These are phyloP conservation scores for Epithele typhae DNA, from an alignment of 768 basidiomycete species.

Conservation along the genomic window DNA sequence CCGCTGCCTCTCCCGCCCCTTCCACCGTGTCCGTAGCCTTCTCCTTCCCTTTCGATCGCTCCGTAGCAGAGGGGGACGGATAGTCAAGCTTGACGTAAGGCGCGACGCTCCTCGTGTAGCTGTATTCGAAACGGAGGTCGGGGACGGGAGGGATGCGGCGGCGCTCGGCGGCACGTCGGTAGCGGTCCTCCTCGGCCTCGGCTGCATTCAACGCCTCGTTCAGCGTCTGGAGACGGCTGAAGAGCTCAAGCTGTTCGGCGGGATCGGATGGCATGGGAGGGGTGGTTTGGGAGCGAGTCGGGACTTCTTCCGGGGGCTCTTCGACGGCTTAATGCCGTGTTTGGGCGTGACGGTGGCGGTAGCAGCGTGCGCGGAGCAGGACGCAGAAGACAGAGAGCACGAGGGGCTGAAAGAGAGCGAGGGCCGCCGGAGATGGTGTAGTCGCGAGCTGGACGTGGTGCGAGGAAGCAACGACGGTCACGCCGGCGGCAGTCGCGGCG, in stretches of 20 bases:
- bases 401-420: no score
- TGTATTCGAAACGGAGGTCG: slow-evolving; percentile 73
- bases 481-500: no score
- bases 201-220: slow-evolving; percentile 10
- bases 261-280: no score
- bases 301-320: no score
- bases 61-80: slow-evolving; percentile 14
- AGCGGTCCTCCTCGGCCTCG: slow-evolving; percentile 7
- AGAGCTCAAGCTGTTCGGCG: slow-evolving; percentile 5
- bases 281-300: no score
- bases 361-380: no score
- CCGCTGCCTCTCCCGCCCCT: slow-evolving; percentile 8
- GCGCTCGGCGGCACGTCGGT: slow-evolving; percentile 6
- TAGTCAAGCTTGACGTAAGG: slow-evolving; percentile 43
- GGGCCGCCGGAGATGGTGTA: no score
- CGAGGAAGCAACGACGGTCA: no score
- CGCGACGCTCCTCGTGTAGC: slow-evolving; percentile 59
- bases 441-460: no score
- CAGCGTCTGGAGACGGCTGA: slow-evolving; percentile 10
- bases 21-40: slow-evolving; percentile 21
- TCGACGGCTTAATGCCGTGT: no score
- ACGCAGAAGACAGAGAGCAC: no score
- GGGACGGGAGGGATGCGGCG: slow-evolving; percentile 53
- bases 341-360: no score
- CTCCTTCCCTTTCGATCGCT: slow-evolving; percentile 32